Conservation (phyloP, 306 rosid species). For the Cicer pinnatifidum region DNA sequence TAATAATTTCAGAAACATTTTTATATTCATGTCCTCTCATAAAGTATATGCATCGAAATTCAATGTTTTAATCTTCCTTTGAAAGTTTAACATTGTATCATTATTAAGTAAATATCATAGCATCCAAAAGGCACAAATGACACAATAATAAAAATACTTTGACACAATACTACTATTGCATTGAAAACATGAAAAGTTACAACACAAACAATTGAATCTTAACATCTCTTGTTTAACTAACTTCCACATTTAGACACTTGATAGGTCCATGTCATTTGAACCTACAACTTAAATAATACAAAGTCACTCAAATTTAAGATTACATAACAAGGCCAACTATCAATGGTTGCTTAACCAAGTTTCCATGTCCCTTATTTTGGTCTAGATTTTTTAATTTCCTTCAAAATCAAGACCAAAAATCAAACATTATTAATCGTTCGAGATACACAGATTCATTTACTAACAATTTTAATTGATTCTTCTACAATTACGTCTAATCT, state of each 20-base stretch:
- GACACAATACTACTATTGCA: not conserved
- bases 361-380: too few relatives aligned
- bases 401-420: not conserved
- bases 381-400: too few relatives aligned
- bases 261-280: constrained; percentile 6
- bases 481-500: constrained; percentile 54
- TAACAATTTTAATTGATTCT: constrained; percentile 35
- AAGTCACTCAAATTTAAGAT: not conserved
- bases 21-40: too few relatives aligned
- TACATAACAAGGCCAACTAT: not conserved
- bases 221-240: constrained; percentile 12
- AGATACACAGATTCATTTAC: not conserved
- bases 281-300: not conserved
- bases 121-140: constrained; percentile 4
- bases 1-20: too few relatives aligned
- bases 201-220: constrained; percentile 12
- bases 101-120: not conserved
- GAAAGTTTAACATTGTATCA: not conserved
- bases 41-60: too few relatives aligned
- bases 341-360: too few relatives aligned
- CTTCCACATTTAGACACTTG: not conserved
- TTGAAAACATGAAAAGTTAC: constrained; percentile 14
- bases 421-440: not conserved
- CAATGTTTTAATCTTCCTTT: too few relatives aligned
- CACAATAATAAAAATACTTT: not conserved